A percentile compares a stretch with the other conserved stretches of the same genome.
Evolutionary conservation across 495 filamentous ascomycete genomes (phyloP).

Genomic region (Filosporella fistucella): DNA sequence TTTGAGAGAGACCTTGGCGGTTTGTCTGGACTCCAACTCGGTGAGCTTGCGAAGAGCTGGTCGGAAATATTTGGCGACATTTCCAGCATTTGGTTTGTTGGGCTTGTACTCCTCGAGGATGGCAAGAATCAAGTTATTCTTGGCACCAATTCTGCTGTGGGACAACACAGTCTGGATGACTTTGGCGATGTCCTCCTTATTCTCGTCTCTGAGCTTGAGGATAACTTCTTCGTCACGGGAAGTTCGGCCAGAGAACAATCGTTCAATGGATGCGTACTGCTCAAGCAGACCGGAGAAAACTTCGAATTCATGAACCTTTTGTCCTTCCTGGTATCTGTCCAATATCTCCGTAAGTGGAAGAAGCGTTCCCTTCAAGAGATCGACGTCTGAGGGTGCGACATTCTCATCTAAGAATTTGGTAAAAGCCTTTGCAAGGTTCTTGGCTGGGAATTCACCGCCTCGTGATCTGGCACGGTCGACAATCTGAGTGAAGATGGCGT

Average conservation of each 20-base stretch:
- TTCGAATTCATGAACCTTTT: conserved; percentile 86
- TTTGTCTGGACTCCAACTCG: conserved; percentile 83
- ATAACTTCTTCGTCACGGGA: conserved; percentile 92
- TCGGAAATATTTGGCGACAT: conserved; percentile 84
- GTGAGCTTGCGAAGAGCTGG: conserved; percentile 78
- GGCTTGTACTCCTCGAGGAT: conserved; percentile 92
- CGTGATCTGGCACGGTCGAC: conserved; percentile 77
- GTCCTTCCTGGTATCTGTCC: conserved; percentile 76
- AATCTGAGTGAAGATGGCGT: conserved; percentile 71
- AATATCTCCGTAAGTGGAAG: conserved; percentile 78
- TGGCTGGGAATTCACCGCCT: conserved; percentile 86
- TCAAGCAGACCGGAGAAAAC: conserved; percentile 75
- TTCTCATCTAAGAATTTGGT: conserved; percentile 88
- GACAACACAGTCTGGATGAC: conserved; percentile 88
- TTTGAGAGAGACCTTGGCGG: conserved; percentile 94
- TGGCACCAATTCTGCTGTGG: conserved; percentile 84
- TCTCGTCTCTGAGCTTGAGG: conserved; percentile 87
- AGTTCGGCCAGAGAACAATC: conserved; percentile 78
- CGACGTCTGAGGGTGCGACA: conserved; percentile 57
- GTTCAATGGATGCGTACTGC: conserved; percentile 78
- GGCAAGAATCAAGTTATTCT: conserved; percentile 91
- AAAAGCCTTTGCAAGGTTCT: conserved; percentile 78
- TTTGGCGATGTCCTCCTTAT: conserved; percentile 82
- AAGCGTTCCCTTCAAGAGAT: conserved; percentile 67
- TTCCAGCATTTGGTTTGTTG: conserved; percentile 85